A percentile compares a stretch with the other conserved stretches of the same genome.
Conservation (phyloP, 306 rosid species). For the Canavalia ensiformis region DNA sequence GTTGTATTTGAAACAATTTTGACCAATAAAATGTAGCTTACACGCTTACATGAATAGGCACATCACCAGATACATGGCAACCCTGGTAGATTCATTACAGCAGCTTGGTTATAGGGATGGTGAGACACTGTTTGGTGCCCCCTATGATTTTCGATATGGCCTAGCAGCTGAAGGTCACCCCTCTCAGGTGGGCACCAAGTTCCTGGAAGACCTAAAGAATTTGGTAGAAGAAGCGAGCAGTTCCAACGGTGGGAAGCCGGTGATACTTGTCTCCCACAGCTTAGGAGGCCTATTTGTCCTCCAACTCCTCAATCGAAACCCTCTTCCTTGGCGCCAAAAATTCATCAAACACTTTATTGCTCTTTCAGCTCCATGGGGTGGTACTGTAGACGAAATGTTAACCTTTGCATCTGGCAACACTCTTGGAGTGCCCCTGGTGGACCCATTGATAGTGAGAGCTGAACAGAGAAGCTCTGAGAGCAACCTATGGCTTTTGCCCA, state of each 20-base stretch:
- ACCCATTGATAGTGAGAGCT: constrained; percentile 74
- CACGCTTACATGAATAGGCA: constrained; percentile 50
- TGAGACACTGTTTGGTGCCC: constrained; percentile 85
- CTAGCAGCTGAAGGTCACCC: constrained; percentile 80
- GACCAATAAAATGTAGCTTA: background rate
- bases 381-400: constrained; percentile 72
- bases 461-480: constrained; percentile 93
- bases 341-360: constrained; percentile 80
- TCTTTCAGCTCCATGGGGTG: constrained; percentile 91
- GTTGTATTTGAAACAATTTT: too few relatives aligned
- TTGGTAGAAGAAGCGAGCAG: constrained; percentile 76
- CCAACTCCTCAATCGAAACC: constrained; percentile 75
- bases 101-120: constrained; percentile 72
- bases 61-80: constrained; percentile 76
- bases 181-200: constrained; percentile 78
- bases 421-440: constrained; percentile 81
- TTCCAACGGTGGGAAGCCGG: constrained; percentile 76
- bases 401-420: constrained; percentile 89
- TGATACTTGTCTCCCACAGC: constrained; percentile 84
- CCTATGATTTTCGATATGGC: constrained; percentile 91
- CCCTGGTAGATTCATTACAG: constrained; percentile 69
- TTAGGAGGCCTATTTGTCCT: constrained; percentile 79
- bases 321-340: constrained; percentile 67
- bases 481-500: constrained; percentile 88
- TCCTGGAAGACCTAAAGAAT: constrained; percentile 69